Evolutionary conservation across 2,329 filamentous ascomycete species (phyloP).

Genomic region (Dothideomycetes sp.): DNA sequence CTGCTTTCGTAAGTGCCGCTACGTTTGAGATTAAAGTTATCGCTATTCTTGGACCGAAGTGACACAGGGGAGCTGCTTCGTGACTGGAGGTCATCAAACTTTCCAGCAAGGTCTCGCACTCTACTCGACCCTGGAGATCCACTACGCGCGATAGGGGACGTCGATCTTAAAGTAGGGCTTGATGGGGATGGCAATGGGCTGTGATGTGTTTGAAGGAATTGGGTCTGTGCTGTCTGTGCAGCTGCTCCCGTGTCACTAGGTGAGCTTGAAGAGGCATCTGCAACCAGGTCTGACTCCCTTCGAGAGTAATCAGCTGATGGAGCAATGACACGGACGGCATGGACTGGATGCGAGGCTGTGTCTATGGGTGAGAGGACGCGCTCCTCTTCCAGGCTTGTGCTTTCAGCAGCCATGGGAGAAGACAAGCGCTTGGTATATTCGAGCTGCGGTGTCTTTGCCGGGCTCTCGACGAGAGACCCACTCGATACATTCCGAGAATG

Average conservation of each 20-base stretch:
- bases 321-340: conserved; percentile 5
- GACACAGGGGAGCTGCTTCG: conserved; percentile 39
- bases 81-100: conserved; percentile 38
- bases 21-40: conserved; percentile 24
- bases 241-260: conserved; percentile 14
- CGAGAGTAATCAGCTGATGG: conserved; percentile 24
- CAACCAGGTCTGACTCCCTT: conserved; percentile 32
- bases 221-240: conserved; percentile 23
- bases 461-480: conserved; percentile 38
- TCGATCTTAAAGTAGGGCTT: neutral
- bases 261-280: conserved; percentile 31
- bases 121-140: conserved; percentile 30
- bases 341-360: neutral
- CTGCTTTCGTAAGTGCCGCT: conserved; percentile 17
- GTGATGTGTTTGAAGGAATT: conserved; percentile 24
- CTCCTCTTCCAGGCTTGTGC: conserved; percentile 1
- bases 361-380: neutral
- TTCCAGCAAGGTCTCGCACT: conserved; percentile 43
- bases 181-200: conserved; percentile 4
- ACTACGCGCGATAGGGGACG: neutral
- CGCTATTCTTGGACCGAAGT: conserved; percentile 32
- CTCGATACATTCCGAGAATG: conserved; percentile 22
- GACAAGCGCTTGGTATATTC: conserved; percentile 30
- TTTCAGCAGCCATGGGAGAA: conserved; percentile 15
- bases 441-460: conserved; percentile 49